phyloP scores from a whole-genome alignment of 1,139 yeast genomes.

The Candida glucosophila region DNA sequence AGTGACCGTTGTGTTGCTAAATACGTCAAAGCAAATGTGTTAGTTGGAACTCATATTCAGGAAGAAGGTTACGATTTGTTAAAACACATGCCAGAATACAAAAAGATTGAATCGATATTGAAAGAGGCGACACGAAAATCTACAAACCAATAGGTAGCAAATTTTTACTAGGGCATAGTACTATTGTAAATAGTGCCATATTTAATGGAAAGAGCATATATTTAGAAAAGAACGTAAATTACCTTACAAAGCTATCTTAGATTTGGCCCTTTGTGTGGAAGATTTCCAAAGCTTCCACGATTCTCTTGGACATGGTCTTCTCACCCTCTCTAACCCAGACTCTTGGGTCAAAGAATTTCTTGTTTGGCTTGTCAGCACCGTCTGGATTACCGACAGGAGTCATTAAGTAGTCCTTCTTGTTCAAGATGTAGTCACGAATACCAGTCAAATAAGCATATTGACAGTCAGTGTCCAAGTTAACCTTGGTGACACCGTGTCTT shows the following conservation, averaged over 20 bases:
- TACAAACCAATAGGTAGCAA: too few species aligned
- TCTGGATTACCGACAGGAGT: constrained; percentile 98
- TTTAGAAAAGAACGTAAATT: too few species aligned
- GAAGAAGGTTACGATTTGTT: constrained; percentile 22
- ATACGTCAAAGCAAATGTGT: constrained; percentile 55
- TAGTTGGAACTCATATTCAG: constrained; percentile 45
- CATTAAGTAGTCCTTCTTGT: constrained; percentile 89
- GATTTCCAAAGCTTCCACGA: constrained; percentile 71
- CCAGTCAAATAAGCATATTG: constrained; percentile 96
- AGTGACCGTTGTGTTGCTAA: constrained; percentile 73
- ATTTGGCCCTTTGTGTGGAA: constrained; percentile 75
- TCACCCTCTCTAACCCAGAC: constrained; percentile 99
- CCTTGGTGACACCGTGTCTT: constrained; percentile 93
- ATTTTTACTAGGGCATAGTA: too few species aligned
- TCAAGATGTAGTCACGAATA: constrained; percentile 93
- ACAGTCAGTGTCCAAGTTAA: constrained; percentile 98
- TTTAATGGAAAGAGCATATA: too few species aligned
- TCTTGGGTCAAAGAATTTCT: constrained; percentile 99
- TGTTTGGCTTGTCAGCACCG: constrained; percentile 97
- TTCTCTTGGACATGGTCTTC: constrained; percentile 90
- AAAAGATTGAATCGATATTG: constrained; percentile 13
- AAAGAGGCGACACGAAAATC: constrained; percentile 1
- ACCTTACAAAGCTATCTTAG: too few species aligned
- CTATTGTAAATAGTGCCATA: too few species aligned
- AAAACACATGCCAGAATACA: constrained; percentile 31